Conservation (phyloP, 352 stramenopile genomes). For the Pythium sukuiense region DNA sequence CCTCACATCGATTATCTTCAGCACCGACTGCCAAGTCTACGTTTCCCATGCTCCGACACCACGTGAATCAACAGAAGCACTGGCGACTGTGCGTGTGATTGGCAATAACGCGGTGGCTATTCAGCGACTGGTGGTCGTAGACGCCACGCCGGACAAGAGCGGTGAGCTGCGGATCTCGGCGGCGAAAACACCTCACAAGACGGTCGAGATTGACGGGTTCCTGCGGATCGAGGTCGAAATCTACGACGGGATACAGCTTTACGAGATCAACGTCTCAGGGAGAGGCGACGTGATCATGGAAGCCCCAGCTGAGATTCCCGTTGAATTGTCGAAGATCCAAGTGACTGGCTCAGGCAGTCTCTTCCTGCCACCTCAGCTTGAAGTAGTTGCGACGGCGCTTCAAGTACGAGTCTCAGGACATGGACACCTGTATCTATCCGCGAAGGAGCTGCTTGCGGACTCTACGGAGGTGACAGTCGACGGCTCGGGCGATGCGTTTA, state of each 20-base stretch:
- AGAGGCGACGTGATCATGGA: not conserved
- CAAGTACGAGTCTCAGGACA: not conserved
- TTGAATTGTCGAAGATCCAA: not conserved
- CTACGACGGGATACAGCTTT: not conserved
- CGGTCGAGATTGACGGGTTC: not conserved
- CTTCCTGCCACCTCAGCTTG: not conserved
- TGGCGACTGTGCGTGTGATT: constrained; percentile 7
- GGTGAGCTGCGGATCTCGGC: not conserved
- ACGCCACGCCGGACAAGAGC: not conserved
- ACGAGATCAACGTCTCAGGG: not conserved
- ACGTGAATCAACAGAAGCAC: not conserved
- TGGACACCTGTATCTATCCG: not conserved
- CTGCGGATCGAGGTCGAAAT: not conserved
- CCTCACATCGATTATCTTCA: not conserved
- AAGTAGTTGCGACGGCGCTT: not conserved
- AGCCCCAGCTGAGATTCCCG: not conserved
- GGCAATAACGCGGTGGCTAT: not conserved
- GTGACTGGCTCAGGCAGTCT: not conserved
- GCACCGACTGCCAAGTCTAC: not conserved
- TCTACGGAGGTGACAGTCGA: not conserved
- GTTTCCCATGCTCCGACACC: not conserved
- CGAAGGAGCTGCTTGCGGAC: not conserved
- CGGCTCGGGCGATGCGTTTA: not conserved
- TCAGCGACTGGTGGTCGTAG: not conserved
- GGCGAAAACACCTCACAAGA: not conserved